Evolutionary conservation across 768 basidiomycete species (phyloP), one percentile per base, ranked within the genome.

Genomic region (Lactarius psammicola): DNA sequence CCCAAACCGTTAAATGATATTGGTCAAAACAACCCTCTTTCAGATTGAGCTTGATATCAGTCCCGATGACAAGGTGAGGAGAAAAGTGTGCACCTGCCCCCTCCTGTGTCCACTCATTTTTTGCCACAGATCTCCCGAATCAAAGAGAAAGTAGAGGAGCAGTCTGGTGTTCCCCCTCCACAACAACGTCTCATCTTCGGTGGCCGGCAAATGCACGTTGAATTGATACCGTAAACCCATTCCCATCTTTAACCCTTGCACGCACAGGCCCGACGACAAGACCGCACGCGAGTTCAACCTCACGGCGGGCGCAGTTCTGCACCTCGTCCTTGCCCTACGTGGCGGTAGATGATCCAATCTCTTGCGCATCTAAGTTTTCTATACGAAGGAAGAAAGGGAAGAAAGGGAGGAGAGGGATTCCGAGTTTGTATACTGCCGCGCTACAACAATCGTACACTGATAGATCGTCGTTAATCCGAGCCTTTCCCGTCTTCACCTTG

Each of bases 91-190:
- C 58, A 13, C 23, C 53, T 9, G 17, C 18, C 15, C 38, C 44
- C 2, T 57, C 23, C 54, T 60, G 36, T n/a, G 56, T 34, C 54
- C 31, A 30, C 38, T 23, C 15, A 49, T 23, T 49, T 31, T n/a
- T 54, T 4, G 4, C 34, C 53, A 17, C 54, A 98, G 96, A 92
- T 97, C 73, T 81, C 86, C 55, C 86, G 92, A 71, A 94, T 98
- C 78, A 98, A 98, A 81, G 95, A 96, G 83, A 92, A 92, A 76
- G 94, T 98, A 10, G 96, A 98, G 76, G 95, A 98, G 80, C 95
- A 98, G 79, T 95, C 94, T 7, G 96, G 96, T 69, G 96, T 98
- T 49, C 96, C 96, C 28, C 96, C 96, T 67, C 92, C 82, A 51
- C 96, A 98, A 77, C 96, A 98, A 76, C 87, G 96, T 64, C 78